These are phyloP conservation scores for Ajuga reptans DNA, from an alignment of 305 asterid genomes.

Conservation along the genomic window DNA sequence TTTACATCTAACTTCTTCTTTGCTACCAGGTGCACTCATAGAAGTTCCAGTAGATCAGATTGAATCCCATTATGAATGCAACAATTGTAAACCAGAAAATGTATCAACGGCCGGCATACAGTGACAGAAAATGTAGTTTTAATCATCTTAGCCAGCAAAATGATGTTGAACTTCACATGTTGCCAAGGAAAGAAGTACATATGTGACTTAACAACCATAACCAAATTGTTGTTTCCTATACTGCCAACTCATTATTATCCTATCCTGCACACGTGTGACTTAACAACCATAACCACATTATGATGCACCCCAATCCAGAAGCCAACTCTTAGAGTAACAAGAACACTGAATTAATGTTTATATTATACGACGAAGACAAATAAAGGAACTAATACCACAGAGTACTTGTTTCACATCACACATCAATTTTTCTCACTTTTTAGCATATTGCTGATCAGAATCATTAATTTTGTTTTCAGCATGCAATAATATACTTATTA, in stretches of 20 bases:
- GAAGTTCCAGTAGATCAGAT: background rate
- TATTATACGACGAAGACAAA: background rate
- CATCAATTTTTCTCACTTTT: background rate
- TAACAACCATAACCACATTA: no score
- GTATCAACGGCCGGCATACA: background rate
- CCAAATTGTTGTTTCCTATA: background rate
- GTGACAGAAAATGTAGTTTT: background rate
- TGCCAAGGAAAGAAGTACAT: slow-evolving; percentile 11
- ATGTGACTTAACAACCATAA: background rate
- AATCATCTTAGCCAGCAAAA: slow-evolving; percentile 10
- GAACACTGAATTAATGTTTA: background rate
- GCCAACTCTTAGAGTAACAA: background rate
- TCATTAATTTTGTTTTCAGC: background rate
- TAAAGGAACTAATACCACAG: background rate
- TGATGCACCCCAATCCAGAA: background rate
- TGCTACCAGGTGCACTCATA: background rate
- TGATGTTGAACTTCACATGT: slow-evolving; percentile 15
- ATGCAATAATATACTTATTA: background rate
- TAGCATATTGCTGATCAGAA: background rate
- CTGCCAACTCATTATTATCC: slow-evolving; percentile 6
- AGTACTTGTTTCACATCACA: background rate
- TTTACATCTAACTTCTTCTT: background rate
- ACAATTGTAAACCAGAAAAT: background rate
- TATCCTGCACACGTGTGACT: no score
- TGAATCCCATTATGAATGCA: background rate